phyloP scores from a whole-genome alignment of 2,329 filamentous ascomycete species.

The Aspergillus ochraceus region DNA sequence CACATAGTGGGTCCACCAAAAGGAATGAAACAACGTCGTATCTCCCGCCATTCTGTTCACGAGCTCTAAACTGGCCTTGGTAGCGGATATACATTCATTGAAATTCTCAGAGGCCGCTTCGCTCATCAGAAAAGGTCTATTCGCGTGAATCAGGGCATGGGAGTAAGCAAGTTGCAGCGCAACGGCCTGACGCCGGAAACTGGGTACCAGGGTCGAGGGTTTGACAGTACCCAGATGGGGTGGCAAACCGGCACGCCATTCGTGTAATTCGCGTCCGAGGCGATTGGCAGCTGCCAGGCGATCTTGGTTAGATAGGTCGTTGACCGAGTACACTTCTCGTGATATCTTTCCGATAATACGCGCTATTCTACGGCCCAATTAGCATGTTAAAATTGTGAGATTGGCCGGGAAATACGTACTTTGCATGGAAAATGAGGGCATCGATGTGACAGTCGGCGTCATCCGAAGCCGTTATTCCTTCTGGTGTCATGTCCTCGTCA shows the following conservation, averaged over 20 bases:
- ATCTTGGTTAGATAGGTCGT: slow-evolving; percentile 20
- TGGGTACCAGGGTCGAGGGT: slow-evolving; percentile 23
- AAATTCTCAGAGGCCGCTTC: slow-evolving; percentile 15
- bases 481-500: slow-evolving; percentile 52
- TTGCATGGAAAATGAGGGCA: slow-evolving; percentile 45
- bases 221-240: slow-evolving; percentile 26
- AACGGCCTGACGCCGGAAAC: slow-evolving; percentile 27
- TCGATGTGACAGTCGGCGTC: slow-evolving; percentile 27
- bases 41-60: slow-evolving; percentile 20
- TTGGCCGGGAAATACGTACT: slow-evolving; percentile 14
- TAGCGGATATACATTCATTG: slow-evolving; percentile 22
- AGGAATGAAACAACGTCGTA: slow-evolving; percentile 22
- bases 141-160: slow-evolving; percentile 27
- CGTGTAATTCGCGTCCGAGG: slow-evolving; percentile 19
- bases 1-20: slow-evolving; percentile 32
- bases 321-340: slow-evolving; percentile 25
- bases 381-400: background rate
- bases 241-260: slow-evolving; percentile 23
- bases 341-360: slow-evolving; percentile 25
- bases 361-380: slow-evolving; percentile 15
- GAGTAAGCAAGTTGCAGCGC: slow-evolving; percentile 27
- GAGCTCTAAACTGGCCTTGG: slow-evolving; percentile 21
- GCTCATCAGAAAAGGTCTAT: slow-evolving; percentile 24
- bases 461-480: slow-evolving; percentile 29
- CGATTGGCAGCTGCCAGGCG: slow-evolving; percentile 20